Base-by-base conservation (phyloP, 2,329 filamentous ascomycete genomes). In the Neofusicoccum parvum region DNA sequence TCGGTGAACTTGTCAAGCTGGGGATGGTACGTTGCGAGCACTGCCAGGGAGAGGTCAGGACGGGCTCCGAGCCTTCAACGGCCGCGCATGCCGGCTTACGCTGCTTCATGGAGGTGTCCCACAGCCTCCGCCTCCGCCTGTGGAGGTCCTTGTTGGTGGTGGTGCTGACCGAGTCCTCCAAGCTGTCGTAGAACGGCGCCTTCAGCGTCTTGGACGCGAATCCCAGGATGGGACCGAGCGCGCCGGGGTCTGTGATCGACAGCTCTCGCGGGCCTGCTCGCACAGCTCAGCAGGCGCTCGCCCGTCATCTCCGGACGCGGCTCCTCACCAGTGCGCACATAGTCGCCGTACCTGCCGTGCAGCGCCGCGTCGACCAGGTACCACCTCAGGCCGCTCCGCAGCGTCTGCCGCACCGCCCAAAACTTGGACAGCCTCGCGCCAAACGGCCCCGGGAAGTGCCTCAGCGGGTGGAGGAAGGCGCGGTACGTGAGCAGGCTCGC, bases 401-500 rank as follows among this genome's bases (percentile, higher is more conserved):
- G 12, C 6, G 37, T n/a, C 20, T 43, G 37, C 11, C 20, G n/a
- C 4, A 58, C 53, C 37, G 53, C 53, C 53, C 53, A 58, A 39
- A 58, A 32, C 36, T 58, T 58, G 53, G 53, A 58, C 14, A 81
- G 17, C 15, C 75, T 72, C 5, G 76, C 75, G 20, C 64, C 64
- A 49, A 71, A 73, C 3, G 79, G 79, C n/a, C 76, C 76, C 5
- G 76, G 75, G 37, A 78, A 74, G 5, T 67, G 70, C 60, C 74
- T 74, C 48, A 78, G 66, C 10, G 72, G 75, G 63, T 77, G 72
- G 56, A 78, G 71, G 62, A 73, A 73, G 12, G 72, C 46, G 17
- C 79, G 73, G 64, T 58, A 58, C 27, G 39, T 34, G 34, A 45
- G 37, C 36, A 54, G 41, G 36, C 51, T 54, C 10, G 36, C 51